These are phyloP conservation scores for Dendrobium officinale DNA, from an alignment of 106 monocot genomes.

Conservation along the genomic window DNA sequence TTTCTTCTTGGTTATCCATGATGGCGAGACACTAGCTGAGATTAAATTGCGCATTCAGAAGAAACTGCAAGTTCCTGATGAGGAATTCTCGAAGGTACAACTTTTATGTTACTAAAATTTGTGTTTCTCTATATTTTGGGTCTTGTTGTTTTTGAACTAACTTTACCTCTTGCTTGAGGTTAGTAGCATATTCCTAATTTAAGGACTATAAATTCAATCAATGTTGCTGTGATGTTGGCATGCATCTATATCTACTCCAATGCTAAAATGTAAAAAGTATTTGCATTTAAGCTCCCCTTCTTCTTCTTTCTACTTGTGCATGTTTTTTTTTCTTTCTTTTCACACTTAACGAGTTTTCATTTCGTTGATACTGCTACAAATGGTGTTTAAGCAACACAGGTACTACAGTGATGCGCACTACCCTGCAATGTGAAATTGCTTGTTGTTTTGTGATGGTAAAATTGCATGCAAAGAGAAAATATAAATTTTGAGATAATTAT, in stretches of 20 bases:
- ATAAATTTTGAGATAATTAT: neutral
- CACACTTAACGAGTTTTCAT: neutral
- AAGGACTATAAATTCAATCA: neutral
- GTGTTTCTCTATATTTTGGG: neutral
- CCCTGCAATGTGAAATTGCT: neutral
- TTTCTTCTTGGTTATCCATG: slow-evolving; percentile 72
- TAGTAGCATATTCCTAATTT: neutral
- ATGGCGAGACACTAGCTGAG: slow-evolving; percentile 62
- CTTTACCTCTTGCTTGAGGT: neutral
- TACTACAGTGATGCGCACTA: neutral
- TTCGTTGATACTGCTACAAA: neutral
- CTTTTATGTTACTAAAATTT: slow-evolving; percentile 2
- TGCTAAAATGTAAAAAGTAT: neutral
- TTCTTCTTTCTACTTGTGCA: neutral
- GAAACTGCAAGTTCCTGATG: slow-evolving; percentile 70
- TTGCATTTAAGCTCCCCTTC: neutral
- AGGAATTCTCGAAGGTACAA: slow-evolving; percentile 70
- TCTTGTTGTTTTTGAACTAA: neutral
- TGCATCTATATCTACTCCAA: neutral
- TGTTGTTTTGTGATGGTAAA: neutral
- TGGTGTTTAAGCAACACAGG: neutral
- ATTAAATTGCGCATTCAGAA: slow-evolving; percentile 69
- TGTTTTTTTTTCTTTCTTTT: neutral
- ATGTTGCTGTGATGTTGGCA: neutral
- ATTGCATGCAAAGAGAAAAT: neutral